Evolutionary conservation across 768 basidiomycete species (phyloP).

Genomic region (Lenzites betulinus): DNA sequence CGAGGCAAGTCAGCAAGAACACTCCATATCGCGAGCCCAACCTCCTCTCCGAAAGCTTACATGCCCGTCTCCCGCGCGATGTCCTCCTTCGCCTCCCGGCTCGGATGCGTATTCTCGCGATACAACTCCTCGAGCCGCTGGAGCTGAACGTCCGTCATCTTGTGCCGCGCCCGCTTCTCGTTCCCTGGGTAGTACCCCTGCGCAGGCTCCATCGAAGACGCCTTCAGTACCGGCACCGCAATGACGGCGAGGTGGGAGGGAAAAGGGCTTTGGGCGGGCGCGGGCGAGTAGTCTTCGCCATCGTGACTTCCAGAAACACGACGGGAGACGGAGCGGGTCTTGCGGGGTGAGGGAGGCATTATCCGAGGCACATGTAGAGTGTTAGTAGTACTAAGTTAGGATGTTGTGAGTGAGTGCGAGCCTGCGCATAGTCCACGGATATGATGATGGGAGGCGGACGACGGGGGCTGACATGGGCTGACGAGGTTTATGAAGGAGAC

Average conservation of each 20-base stretch:
- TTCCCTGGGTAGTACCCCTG: background rate
- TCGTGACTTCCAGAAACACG: background rate
- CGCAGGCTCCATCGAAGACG: conserved; percentile 12
- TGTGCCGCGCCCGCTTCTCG: conserved; percentile 39
- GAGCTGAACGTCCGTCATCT: conserved; percentile 37
- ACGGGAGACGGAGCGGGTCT: conserved; percentile 13
- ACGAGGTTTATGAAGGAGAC: too few species aligned
- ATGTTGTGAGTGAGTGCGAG: background rate
- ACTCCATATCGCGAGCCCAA: too few species aligned
- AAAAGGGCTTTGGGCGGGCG: background rate
- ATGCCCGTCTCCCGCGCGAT: conserved; percentile 29
- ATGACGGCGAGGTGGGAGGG: background rate
- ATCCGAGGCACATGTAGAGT: too few species aligned
- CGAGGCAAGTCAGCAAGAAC: background rate
- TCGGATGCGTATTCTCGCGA: conserved; percentile 28
- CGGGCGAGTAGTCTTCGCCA: background rate
- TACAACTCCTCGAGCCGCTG: conserved; percentile 30
- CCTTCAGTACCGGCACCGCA: background rate
- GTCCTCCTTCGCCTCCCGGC: conserved; percentile 26
- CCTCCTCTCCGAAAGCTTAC: too few species aligned
- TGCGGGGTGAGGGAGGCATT: conserved; percentile 5
- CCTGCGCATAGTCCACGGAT: too few species aligned
- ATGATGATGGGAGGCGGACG: background rate
- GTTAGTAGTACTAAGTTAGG: too few species aligned
- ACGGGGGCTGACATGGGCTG: too few species aligned